Percentiles rank a stretch among this genome's conserved stretches.
These are phyloP conservation scores for Cercospora brassicicola DNA, from an alignment of 2,329 filamentous ascomycete genomes.

Conservation along the genomic window DNA sequence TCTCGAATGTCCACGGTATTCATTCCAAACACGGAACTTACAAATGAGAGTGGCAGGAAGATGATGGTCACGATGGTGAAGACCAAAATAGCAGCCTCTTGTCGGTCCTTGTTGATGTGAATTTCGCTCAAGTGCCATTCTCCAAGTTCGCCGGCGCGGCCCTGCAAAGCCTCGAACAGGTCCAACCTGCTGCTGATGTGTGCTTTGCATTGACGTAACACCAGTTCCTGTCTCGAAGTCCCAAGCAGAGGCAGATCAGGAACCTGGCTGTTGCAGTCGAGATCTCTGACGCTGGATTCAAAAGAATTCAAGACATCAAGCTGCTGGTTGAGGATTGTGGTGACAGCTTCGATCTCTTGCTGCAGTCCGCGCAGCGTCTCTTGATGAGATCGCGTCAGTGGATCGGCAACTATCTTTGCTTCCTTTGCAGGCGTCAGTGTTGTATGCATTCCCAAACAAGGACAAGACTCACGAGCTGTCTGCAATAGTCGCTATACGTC, in stretches of 20 bases:
- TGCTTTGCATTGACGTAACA: conserved; percentile 12
- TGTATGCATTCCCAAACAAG: background rate
- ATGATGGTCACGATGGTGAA: conserved; percentile 49
- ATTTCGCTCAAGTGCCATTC: conserved; percentile 18
- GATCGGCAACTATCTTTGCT: conserved; percentile 17
- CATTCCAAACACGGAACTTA: conserved; percentile 48
- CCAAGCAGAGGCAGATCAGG: conserved; percentile 4
- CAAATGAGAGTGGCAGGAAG: conserved; percentile 47
- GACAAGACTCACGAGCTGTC: conserved; percentile 6
- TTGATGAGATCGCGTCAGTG: conserved; percentile 16
- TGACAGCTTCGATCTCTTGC: conserved; percentile 17
- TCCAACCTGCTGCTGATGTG: conserved; percentile 15
- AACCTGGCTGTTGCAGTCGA: background rate
- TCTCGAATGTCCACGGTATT: conserved; percentile 37
- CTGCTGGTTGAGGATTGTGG: conserved; percentile 11
- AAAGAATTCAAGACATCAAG: conserved; percentile 16
- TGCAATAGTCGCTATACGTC: conserved; percentile 15
- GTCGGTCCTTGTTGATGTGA: conserved; percentile 19
- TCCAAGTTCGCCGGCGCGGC: conserved; percentile 13
- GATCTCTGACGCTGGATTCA: conserved; percentile 11
- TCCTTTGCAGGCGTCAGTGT: conserved; percentile 10
- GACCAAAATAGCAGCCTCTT: conserved; percentile 33
- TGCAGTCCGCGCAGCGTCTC: conserved; percentile 13
- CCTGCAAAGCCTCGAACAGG: conserved; percentile 15
- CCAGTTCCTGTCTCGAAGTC: conserved; percentile 8